Conservation (phyloP, 345 rosid genomes). For the Eucalyptus erythrocorys region DNA sequence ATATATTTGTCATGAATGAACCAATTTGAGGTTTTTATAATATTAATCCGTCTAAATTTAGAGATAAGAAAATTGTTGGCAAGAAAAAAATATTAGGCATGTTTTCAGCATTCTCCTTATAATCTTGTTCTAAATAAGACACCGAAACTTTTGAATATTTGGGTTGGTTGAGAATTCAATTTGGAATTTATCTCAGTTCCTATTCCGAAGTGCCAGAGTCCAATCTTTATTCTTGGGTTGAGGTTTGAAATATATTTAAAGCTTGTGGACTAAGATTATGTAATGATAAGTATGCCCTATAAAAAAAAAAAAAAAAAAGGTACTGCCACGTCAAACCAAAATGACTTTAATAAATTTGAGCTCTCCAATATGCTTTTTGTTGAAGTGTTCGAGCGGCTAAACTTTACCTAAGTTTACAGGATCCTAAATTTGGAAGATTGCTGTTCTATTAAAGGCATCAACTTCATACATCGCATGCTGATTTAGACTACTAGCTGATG, state of each 20-base stretch:
- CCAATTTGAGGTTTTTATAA: too few relatives aligned
- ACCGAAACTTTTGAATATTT: too few relatives aligned
- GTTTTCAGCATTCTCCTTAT: neutral
- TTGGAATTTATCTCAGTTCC: neutral
- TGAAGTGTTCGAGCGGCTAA: neutral
- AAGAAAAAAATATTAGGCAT: too few relatives aligned
- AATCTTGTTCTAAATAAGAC: neutral
- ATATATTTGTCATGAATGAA: too few relatives aligned
- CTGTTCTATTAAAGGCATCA: neutral
- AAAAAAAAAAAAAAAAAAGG: too few relatives aligned
- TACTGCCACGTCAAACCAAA: neutral
- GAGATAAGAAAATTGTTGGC: neutral
- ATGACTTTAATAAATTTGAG: neutral
- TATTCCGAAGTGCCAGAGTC: neutral
- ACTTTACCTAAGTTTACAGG: neutral
- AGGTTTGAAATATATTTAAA: neutral
- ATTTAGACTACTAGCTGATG: accelerated
- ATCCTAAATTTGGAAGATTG: neutral
- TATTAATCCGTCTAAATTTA: too few relatives aligned
- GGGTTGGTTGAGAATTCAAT: neutral
- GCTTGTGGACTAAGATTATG: neutral
- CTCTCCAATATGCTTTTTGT: neutral
- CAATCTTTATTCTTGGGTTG: neutral
- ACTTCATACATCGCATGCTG: neutral
- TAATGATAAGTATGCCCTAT: neutral